Evolutionary conservation across 345 rosid species (phyloP), one percentile per base, ranked within the genome.

Genomic region (Populus tremula): DNA sequence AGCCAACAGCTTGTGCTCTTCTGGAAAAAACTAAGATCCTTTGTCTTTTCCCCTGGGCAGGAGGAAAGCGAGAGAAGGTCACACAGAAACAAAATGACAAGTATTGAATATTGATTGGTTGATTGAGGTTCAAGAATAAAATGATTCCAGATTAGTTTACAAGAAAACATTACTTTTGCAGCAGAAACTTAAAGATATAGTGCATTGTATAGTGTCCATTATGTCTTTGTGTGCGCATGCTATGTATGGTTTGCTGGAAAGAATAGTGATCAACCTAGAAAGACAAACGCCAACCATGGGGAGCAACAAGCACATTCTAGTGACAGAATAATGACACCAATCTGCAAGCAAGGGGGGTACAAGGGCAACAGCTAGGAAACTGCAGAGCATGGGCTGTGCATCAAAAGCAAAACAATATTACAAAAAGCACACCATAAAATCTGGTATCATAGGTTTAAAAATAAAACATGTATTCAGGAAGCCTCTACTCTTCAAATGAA

Each of bases 201-300:
- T 21, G 21, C 35, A 18, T 56, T 59, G 67, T 18, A 50, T 71
- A 53, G 59, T 47, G 21, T 56, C n/a, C 69, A 75, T 59, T 5
- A 23, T 56, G 70, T 43, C 38, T 29, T 77, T 75, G 64, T 72
- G 80, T 59, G 29, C 72, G 31, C 78, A 68, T 79, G 74, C 71
- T 3, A 67, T 56, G 72, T 56, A 61, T 78, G 78, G 35, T 67
- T 80, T 79, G 88, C 86, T 87, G 91, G 84, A 88, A 87, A 85
- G 87, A 81, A 74, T 70, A 75, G 74, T 74, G 79, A 82, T 74
- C 50, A 50, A 35, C 62, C 54, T 69, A 82, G 86, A 84, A 84
- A 76, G 85, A 84, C 87, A 86, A 81, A 85, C 82, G 88, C 84
- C 89, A 88, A 85, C 86, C 78, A 80, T 29, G 68, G 79, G 73